A percentile compares a stretch with the other conserved stretches of the same genome.
phyloP scores from a whole-genome alignment of 2,329 filamentous ascomycete genomes.

The Beauveria sp. region DNA sequence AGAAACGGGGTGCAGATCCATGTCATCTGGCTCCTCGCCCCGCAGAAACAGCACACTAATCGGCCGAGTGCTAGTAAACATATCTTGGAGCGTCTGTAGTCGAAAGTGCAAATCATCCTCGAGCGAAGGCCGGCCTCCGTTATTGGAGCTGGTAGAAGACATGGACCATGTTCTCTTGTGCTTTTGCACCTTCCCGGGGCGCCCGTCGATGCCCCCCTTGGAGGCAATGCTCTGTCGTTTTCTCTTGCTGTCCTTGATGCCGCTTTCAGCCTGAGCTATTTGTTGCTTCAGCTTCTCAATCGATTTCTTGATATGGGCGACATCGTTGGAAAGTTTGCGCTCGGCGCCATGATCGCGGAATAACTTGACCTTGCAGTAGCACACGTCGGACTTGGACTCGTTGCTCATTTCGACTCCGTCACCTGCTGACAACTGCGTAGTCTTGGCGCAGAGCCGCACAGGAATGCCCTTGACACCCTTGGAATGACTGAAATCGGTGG shows the following conservation, averaged over 20 bases:
- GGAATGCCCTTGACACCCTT: conserved; percentile 98
- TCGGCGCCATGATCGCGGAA: conserved; percentile 95
- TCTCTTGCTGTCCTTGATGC: conserved; percentile 59
- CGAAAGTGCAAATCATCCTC: conserved; percentile 76
- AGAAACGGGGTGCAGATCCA: conserved; percentile 68
- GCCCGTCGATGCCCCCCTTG: conserved; percentile 43
- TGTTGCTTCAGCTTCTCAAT: conserved; percentile 96
- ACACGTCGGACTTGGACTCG: conserved; percentile 58
- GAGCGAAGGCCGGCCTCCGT: conserved; percentile 40
- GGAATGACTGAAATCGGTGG: conserved; percentile 96
- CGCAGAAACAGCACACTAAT: conserved; percentile 71
- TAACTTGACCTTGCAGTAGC: conserved; percentile 93
- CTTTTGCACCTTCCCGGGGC: conserved; percentile 77
- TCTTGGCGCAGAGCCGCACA: conserved; percentile 87
- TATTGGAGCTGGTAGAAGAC: conserved; percentile 65
- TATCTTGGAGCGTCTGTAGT: conserved; percentile 70
- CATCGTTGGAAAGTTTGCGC: conserved; percentile 87
- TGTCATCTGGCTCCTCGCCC: conserved; percentile 71
- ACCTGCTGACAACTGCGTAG: conserved; percentile 53
- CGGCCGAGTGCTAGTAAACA: conserved; percentile 78
- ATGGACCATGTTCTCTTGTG: conserved; percentile 95
- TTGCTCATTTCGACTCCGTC: conserved; percentile 35
- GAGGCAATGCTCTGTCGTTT: conserved; percentile 45
- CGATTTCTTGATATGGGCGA: conserved; percentile 90
- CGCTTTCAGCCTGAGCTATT: conserved; percentile 67